Base-by-base conservation (phyloP, 1,139 yeast genomes). In the Geotrichum aggregatum region DNA sequence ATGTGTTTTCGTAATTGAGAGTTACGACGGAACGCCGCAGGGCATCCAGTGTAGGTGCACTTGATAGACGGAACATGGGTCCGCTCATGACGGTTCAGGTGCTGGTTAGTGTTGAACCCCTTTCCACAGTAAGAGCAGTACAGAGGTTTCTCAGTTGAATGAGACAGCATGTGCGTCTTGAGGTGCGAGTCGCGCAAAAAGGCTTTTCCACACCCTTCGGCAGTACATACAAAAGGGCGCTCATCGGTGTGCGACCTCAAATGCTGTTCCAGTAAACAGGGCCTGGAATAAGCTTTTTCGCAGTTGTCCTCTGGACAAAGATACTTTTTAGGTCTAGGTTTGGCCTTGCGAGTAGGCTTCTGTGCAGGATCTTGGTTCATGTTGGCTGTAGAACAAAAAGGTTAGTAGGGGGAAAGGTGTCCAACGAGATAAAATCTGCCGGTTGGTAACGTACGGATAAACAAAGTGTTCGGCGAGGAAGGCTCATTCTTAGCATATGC, bases 51-150 rank as follows among this genome's bases (percentile, higher is more conserved):
- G 59, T 76, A 73, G 1, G 76, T 67, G 63, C 96, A 87, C 40
- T 66, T 62, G 63, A 82, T 84, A 0, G 89, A 79, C 59, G 83
- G 83, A 3, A 82, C 79, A 66, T 89, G 97, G 13, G 95, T 83
- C 26, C 79, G 73, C 58, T 75, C 91, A 65, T 92, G 99, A 53
- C 96, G 76, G 59, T 78, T 80, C 57, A 89, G 72, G 65, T 91
- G 98, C 69, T 92, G 98, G 47, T 70, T 69, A 0, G 95, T 79
- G 56, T 83, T 84, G 54, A 87, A 85, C 1, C 96, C 96, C 66
- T 88, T 88, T 1, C 84, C 84, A 66, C 99, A 92, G 0, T 76
- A 69, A 0, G 81, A 69, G 63, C 99, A 92, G 52, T 76, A 78
- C 63, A 77, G 83, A 0, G 97, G 96, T 62, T 86, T 87, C n/a